Percentiles rank a stretch among this genome's conserved stretches.
Conservation (phyloP, 305 asterid species). For the Fraxinus sp. region DNA sequence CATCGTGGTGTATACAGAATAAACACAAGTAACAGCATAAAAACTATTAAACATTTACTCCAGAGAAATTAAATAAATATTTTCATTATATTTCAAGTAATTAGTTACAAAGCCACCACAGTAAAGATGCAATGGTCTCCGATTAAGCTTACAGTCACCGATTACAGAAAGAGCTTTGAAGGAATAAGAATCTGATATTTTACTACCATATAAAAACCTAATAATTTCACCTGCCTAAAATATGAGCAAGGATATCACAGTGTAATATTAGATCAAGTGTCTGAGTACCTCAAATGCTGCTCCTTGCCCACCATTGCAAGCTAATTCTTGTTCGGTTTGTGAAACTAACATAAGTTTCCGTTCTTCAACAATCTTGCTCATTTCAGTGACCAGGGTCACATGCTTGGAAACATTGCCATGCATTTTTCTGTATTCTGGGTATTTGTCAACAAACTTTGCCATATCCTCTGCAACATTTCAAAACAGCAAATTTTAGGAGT, state of each 20-base stretch:
- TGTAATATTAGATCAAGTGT: slow-evolving; percentile 19
- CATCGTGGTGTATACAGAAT: not conserved
- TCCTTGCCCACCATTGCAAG: slow-evolving; percentile 99
- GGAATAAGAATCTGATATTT: slow-evolving; percentile 20
- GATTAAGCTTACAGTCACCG: not conserved
- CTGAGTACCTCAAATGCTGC: slow-evolving; percentile 90
- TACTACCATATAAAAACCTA: slow-evolving; percentile 15
- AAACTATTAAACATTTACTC: not conserved
- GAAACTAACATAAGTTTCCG: slow-evolving; percentile 92
- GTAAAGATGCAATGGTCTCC: not conserved
- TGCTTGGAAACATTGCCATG: slow-evolving; percentile 99
- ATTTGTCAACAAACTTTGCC: slow-evolving; percentile 98
- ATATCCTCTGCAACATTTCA: slow-evolving; percentile 77
- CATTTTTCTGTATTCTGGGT: slow-evolving; percentile 92
- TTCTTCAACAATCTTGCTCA: slow-evolving; percentile 98
- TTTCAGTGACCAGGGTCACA: slow-evolving; percentile 92
- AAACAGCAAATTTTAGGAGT: slow-evolving; percentile 22
- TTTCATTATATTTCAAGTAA: not conserved
- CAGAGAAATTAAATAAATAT: too few species aligned
- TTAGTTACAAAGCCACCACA: not conserved
- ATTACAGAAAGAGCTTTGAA: not conserved
- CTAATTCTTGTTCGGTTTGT: slow-evolving; percentile 95
- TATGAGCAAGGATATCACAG: slow-evolving; percentile 6
- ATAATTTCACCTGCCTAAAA: not conserved
- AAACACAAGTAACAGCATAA: not conserved